Percentiles rank a stretch among this genome's conserved stretches.
phyloP scores from a whole-genome alignment of 768 basidiomycete genomes.

The Trametes gibbosa region DNA sequence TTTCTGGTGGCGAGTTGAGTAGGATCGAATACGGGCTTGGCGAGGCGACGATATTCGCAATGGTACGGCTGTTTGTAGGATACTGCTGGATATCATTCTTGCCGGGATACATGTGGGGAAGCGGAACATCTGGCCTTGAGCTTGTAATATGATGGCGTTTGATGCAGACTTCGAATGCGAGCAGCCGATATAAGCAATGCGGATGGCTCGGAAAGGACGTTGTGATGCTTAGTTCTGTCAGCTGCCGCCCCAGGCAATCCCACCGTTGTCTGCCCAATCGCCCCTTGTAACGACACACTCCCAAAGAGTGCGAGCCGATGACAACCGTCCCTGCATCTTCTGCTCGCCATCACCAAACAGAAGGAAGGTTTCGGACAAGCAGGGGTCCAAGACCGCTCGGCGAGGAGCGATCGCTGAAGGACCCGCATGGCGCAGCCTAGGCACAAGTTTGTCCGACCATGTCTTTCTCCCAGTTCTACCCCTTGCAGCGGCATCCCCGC shows the following conservation, averaged over 20 bases:
- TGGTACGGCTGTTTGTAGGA: too few species aligned
- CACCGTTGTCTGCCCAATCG: conserved; percentile 7
- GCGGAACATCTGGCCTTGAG: neutral
- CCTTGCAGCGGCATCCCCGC: conserved; percentile 29
- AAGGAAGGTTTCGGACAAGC: conserved; percentile 1
- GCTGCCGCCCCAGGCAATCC: neutral
- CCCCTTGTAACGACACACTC: conserved; percentile 2
- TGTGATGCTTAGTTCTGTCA: neutral
- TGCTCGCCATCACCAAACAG: neutral
- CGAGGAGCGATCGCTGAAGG: neutral
- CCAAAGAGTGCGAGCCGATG: neutral
- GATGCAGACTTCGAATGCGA: neutral
- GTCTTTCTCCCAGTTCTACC: conserved; percentile 30
- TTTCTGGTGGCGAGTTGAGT: conserved; percentile 24
- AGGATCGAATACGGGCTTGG: neutral
- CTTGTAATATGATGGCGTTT: neutral
- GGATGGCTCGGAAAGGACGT: neutral
- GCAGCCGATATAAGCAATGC: neutral
- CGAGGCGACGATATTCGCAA: neutral
- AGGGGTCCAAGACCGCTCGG: neutral
- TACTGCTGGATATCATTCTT: too few species aligned
- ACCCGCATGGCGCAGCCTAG: neutral
- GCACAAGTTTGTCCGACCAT: conserved; percentile 2
- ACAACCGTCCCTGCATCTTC: neutral
- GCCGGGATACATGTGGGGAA: neutral